Evolutionary conservation across 768 basidiomycete species (phyloP).

Genomic region (Kwoniella dendrophila): DNA sequence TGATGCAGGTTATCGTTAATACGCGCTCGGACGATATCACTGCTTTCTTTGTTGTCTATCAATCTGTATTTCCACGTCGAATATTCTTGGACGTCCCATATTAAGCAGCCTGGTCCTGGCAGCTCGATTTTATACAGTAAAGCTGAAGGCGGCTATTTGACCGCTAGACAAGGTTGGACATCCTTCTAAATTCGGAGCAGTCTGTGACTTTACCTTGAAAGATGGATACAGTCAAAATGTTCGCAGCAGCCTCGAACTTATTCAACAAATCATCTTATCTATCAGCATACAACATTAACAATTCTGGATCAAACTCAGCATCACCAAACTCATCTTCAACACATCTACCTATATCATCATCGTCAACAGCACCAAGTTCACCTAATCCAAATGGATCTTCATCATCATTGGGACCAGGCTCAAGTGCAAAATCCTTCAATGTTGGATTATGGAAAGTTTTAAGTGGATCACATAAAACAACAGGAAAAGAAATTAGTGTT

Average conservation of each 20-base stretch:
- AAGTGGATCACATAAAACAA: constrained; percentile 82
- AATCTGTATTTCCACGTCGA: too few relatives aligned
- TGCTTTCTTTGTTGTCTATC: too few relatives aligned
- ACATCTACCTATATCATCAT: constrained; percentile 18
- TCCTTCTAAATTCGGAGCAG: too few relatives aligned
- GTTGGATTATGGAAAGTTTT: constrained; percentile 90
- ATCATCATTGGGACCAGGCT: neutral
- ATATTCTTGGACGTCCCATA: too few relatives aligned
- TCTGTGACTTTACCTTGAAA: too few relatives aligned
- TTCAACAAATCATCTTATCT: constrained; percentile 37
- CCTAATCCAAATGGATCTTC: neutral
- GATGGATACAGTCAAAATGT: constrained; percentile 23
- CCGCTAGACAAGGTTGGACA: too few relatives aligned
- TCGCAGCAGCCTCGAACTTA: constrained; percentile 41
- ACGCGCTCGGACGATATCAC: too few relatives aligned
- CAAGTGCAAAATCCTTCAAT: constrained; percentile 59
- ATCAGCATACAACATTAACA: constrained; percentile 31
- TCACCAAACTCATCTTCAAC: constrained; percentile 33
- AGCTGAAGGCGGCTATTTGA: too few relatives aligned
- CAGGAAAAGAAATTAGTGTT: constrained; percentile 83
- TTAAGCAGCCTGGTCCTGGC: too few relatives aligned
- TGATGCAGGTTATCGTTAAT: too few relatives aligned
- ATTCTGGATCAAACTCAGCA: constrained; percentile 6
- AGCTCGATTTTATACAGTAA: too few relatives aligned
- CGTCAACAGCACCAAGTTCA: neutral